Evolutionary conservation across 129 eudicot genomes (phyloP).

Genomic region (Escallonia herrerae): DNA sequence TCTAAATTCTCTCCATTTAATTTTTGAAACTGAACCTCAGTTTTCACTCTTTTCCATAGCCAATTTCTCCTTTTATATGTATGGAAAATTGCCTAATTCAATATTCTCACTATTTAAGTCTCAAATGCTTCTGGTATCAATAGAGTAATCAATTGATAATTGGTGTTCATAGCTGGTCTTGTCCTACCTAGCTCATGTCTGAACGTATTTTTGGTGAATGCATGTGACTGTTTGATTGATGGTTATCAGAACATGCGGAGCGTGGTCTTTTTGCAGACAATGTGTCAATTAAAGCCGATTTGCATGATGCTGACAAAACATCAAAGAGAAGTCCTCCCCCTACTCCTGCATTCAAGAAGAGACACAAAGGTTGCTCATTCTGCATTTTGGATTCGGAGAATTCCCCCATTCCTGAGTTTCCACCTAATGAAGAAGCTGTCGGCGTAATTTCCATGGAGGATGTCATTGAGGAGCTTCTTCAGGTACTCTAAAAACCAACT

Average conservation of each 20-base stretch:
- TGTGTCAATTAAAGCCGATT: constrained; percentile 26
- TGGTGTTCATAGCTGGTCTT: not conserved
- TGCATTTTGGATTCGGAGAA: constrained; percentile 86
- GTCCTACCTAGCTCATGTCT: not conserved
- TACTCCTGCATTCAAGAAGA: constrained; percentile 86
- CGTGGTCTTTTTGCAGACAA: constrained; percentile 30
- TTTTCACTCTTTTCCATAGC: not conserved
- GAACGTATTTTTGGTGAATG: not conserved
- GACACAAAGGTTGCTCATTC: constrained; percentile 91
- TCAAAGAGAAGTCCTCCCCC: constrained; percentile 59
- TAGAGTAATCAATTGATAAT: not conserved
- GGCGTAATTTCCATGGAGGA: constrained; percentile 98
- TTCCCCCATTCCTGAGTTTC: constrained; percentile 61
- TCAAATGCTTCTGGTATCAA: too few species aligned
- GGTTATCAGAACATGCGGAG: constrained; percentile 5
- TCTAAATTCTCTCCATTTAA: not conserved
- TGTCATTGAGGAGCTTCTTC: constrained; percentile 98
- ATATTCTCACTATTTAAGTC: too few species aligned
- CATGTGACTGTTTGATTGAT: not conserved
- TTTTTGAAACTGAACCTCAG: not conserved
- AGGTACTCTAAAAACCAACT: constrained; percentile 34
- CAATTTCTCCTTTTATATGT: not conserved
- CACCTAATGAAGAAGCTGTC: constrained; percentile 62
- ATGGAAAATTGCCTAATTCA: not conserved
- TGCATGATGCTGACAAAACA: constrained; percentile 25